Evolutionary conservation across 768 basidiomycete genomes (phyloP).

Genomic region (Pleurotus pulmonarius): DNA sequence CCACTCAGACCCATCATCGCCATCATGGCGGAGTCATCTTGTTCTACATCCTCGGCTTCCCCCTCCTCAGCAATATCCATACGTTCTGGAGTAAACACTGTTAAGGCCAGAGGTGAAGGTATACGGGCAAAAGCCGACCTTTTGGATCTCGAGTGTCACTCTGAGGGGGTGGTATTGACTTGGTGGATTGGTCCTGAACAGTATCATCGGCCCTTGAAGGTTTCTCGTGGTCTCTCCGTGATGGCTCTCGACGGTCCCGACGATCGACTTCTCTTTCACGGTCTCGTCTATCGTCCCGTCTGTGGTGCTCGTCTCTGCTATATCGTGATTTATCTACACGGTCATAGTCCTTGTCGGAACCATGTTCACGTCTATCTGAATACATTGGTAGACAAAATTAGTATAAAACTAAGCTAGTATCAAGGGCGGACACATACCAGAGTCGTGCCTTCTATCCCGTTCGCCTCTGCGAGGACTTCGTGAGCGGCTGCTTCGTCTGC

Average conservation of each 20-base stretch:
- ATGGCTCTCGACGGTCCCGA: slow-evolving; percentile 20
- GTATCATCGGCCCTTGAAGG: slow-evolving; percentile 18
- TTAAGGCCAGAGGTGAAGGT: slow-evolving; percentile 9
- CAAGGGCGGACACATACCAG: slow-evolving; percentile 12
- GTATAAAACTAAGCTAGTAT: not conserved
- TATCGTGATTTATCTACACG: slow-evolving; percentile 23
- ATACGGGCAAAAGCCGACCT: slow-evolving; percentile 8
- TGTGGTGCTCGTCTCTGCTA: slow-evolving; percentile 14
- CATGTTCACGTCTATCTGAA: slow-evolving; percentile 36
- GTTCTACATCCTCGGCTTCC: slow-evolving; percentile 51
- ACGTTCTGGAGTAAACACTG: slow-evolving; percentile 4
- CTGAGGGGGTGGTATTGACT: slow-evolving; percentile 19
- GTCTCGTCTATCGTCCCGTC: slow-evolving; percentile 22
- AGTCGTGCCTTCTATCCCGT: slow-evolving; percentile 31
- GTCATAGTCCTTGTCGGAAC: slow-evolving; percentile 37
- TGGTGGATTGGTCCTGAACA: slow-evolving; percentile 18
- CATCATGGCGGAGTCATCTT: slow-evolving; percentile 81
- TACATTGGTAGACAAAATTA: not conserved
- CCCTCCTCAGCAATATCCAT: slow-evolving; percentile 33
- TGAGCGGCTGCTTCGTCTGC: slow-evolving; percentile 37
- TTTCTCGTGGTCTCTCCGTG: slow-evolving; percentile 29
- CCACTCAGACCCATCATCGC: slow-evolving; percentile 85
- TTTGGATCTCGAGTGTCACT: slow-evolving; percentile 14
- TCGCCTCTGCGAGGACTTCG: slow-evolving; percentile 43
- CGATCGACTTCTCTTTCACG: slow-evolving; percentile 31